phyloP scores from a whole-genome alignment of 2,329 filamentous ascomycete species.

The Aspergillus intermedius region DNA sequence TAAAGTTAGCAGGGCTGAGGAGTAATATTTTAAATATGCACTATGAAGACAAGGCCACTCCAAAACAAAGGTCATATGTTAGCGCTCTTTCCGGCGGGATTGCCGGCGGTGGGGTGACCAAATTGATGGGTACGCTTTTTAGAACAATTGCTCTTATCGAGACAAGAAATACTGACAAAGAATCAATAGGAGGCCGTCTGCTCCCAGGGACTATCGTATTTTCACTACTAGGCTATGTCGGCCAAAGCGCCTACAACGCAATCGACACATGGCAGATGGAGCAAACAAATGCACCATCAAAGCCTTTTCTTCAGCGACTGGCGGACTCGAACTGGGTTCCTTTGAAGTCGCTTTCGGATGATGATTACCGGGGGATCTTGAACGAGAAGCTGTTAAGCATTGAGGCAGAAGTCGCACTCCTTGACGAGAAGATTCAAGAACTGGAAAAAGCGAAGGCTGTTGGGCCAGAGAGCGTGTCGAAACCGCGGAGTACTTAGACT shows the following conservation, averaged over 20 bases:
- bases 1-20: conserved; percentile 39
- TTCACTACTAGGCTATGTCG: conserved; percentile 50
- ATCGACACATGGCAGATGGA: conserved; percentile 43
- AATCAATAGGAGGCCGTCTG: conserved; percentile 48
- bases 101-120: conserved; percentile 53
- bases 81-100: conserved; percentile 66
- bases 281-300: conserved; percentile 27
- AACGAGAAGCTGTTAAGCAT: conserved; percentile 63
- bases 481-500: not conserved
- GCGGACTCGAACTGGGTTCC: conserved; percentile 64
- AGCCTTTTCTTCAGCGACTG: conserved; percentile 44
- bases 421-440: conserved; percentile 66
- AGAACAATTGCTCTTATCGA: conserved; percentile 1
- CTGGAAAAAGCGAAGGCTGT: conserved; percentile 31
- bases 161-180: conserved; percentile 6
- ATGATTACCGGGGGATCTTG: conserved; percentile 66
- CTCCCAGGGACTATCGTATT: conserved; percentile 56
- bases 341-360: conserved; percentile 61
- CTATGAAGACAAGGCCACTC: conserved; percentile 47
- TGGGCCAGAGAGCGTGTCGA: not conserved
- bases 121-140: conserved; percentile 44
- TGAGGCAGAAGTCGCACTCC: conserved; percentile 68
- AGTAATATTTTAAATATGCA: conserved; percentile 43
- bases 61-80: conserved; percentile 56
- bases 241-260: conserved; percentile 51